Base-by-base conservation (phyloP, 352 stramenopile genomes). In the Globisporangium ultimum region DNA sequence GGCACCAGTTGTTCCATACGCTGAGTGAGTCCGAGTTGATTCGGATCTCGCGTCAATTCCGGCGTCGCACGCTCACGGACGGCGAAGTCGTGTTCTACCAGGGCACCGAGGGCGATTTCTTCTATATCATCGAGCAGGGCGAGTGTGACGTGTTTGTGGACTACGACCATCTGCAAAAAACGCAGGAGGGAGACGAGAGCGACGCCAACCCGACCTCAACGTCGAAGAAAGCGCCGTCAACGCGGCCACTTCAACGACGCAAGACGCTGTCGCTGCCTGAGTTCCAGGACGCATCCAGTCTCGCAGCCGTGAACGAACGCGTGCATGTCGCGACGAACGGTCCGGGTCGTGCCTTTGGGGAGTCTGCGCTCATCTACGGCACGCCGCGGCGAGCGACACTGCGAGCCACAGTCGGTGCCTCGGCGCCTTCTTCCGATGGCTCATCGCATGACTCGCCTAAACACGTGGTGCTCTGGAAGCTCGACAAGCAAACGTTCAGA, bases 31-130 rank as follows among this genome's bases (percentile, higher is more conserved):
- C 80, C 32, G 75, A 93, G 55, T 65, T 95, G 2, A 54, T 86
- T 11, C 55, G 53, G 7, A 70, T 90, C 41, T 76, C 80, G 13
- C 74, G 55, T 13, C 65, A 80, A 8, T 93, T 92, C 46, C 81
- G 80, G 13, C 78, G 80, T 20, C 77, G 78, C 6, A 67, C 71
- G 17, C 47, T 91, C 20, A 52, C 66, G 0, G 68, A 80, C 12
- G 78, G 81, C n/a, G 80, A 94, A 48, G 80, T 92, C 1, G 82
- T 93, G 17, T 95, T 95, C 56, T 92, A 92, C 58, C 87, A 95
- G 60, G 87, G 87, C n/a, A 68, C 64, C 10, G 58, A 71, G 0
- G 84, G 87, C 13, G 83, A 91, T 48, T 91, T 67, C 55, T 95
- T 95, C 47, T 93, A 92, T 60, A 87, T 95, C 55, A 68, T 95